These are phyloP conservation scores for Arabidopsis suecica DNA, from an alignment of 345 rosid species.

Conservation along the genomic window DNA sequence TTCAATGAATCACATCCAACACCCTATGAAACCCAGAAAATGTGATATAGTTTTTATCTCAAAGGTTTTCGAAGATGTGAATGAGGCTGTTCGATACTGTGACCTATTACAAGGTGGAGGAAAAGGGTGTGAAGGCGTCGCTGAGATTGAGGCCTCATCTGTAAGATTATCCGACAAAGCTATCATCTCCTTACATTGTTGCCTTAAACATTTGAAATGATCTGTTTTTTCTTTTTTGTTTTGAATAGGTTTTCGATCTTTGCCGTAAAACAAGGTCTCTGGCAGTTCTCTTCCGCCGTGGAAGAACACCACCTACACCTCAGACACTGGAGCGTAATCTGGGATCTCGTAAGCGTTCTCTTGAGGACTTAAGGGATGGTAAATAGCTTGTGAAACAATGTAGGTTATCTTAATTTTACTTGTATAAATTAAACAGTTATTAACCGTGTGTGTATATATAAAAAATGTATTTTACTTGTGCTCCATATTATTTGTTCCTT, in stretches of 20 bases:
- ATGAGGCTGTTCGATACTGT: constrained; percentile 86
- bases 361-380: constrained; percentile 69
- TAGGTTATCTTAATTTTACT: constrained; percentile 4
- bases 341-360: constrained; percentile 86
- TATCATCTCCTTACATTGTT: neutral
- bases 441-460: constrained; percentile 24
- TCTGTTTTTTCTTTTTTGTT: constrained; percentile 2
- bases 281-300: constrained; percentile 82
- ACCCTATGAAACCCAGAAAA: neutral
- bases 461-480: neutral
- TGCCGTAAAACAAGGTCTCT: constrained; percentile 82
- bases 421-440: constrained; percentile 22
- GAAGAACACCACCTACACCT: constrained; percentile 87
- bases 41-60: neutral
- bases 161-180: constrained; percentile 51
- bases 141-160: constrained; percentile 94
- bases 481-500: neutral
- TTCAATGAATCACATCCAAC: constrained; percentile 7
- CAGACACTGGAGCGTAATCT: constrained; percentile 86
- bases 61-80: constrained; percentile 92
- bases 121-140: constrained; percentile 92
- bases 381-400: constrained; percentile 29
- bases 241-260: constrained; percentile 82
- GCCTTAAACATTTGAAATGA: neutral
- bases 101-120: constrained; percentile 96